Evolutionary conservation across 2,329 filamentous ascomycete genomes (phyloP).

Genomic region (Penicillium aurantiogriseum): DNA sequence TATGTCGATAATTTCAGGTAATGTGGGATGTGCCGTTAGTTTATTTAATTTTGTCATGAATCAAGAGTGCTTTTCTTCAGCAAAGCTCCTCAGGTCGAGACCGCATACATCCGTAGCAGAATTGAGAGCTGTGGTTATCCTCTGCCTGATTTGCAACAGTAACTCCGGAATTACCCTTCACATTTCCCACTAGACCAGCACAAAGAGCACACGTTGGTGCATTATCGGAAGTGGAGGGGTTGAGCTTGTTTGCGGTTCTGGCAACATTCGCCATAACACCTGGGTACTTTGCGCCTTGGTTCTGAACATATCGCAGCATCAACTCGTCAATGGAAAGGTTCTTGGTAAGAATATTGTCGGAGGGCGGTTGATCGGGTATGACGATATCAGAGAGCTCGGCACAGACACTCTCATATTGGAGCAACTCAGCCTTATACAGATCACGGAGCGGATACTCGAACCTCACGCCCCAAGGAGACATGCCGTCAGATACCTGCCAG

Average conservation of each 20-base stretch:
- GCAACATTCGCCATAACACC: constrained; percentile 95
- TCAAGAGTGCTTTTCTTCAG: constrained; percentile 3
- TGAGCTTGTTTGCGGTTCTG: constrained; percentile 80
- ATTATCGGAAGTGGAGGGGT: constrained; percentile 41
- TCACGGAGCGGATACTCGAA: constrained; percentile 84
- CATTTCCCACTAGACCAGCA: constrained; percentile 63
- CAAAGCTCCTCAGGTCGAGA: constrained; percentile 34
- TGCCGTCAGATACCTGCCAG: constrained; percentile 76
- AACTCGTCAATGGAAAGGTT: constrained; percentile 87
- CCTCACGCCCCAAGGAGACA: constrained; percentile 54
- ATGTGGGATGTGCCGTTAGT: neutral
- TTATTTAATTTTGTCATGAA: constrained; percentile 14
- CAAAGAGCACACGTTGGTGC: constrained; percentile 63
- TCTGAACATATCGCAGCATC: constrained; percentile 83
- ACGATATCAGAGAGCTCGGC: constrained; percentile 54
- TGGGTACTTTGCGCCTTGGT: constrained; percentile 80
- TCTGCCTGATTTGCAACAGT: constrained; percentile 37
- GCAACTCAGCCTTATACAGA: constrained; percentile 75
- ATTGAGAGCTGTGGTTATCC: constrained; percentile 50
- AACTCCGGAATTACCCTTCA: constrained; percentile 62
- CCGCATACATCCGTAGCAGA: constrained; percentile 48
- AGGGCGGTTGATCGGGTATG: constrained; percentile 40
- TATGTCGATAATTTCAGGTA: neutral
- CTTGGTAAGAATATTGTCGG: constrained; percentile 37
- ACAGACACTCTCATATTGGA: constrained; percentile 59